Evolutionary conservation across 192 early-diverging fungal genomes (phyloP).

Genomic region (Neocallimastix lanati): DNA sequence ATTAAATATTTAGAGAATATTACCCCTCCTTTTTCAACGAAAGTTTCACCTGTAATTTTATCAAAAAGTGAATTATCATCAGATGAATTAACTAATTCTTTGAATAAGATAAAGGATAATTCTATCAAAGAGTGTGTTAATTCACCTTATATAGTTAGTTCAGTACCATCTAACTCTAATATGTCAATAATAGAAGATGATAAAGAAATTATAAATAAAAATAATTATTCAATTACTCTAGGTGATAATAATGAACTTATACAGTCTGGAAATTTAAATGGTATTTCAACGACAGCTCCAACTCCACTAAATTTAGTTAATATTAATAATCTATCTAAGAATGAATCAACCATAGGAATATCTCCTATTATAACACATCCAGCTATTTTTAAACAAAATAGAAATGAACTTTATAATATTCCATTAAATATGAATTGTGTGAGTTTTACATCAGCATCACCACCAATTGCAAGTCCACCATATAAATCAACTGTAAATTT

Average conservation of each 20-base stretch:
- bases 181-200: not conserved
- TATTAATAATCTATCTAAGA: not conserved
- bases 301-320: not conserved
- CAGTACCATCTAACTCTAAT: not conserved
- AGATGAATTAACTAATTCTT: not conserved
- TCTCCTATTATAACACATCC: not conserved
- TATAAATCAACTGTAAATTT: not conserved
- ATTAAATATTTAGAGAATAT: not conserved
- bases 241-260: not conserved
- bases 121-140: not conserved
- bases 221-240: not conserved
- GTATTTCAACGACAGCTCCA: not conserved
- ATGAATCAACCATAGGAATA: not conserved
- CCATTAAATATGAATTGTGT: not conserved
- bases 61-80: not conserved
- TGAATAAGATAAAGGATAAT: not conserved
- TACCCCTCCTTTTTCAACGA: not conserved
- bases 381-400: not conserved
- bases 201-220: not conserved
- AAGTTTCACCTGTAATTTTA: not conserved
- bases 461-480: not conserved
- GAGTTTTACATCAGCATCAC: not conserved
- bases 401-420: not conserved
- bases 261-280: not conserved
- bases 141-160: not conserved